A percentile compares a stretch with the other conserved stretches of the same genome.
Conservation (phyloP, 768 basidiomycete genomes). For the Floccularia luteovirens region DNA sequence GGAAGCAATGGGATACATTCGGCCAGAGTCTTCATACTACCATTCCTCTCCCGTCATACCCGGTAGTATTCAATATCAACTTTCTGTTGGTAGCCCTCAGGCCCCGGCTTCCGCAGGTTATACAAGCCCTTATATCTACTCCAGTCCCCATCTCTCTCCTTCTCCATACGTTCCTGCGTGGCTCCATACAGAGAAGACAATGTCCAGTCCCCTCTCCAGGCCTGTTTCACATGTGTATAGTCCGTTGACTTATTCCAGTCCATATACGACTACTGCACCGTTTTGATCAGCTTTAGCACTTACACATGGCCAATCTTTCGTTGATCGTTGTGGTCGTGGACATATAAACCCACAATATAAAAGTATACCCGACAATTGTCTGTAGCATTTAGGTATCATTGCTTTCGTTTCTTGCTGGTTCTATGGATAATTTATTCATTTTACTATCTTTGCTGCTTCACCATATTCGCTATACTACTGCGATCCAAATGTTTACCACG, state of each 20-base stretch:
- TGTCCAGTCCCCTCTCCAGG: constrained; percentile 11
- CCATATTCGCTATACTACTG: too few relatives aligned
- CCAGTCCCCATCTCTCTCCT: constrained; percentile 6
- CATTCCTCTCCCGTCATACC: constrained; percentile 17
- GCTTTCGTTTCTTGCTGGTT: too few relatives aligned
- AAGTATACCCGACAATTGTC: too few relatives aligned
- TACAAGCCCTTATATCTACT: constrained; percentile 20
- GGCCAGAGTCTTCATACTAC: constrained; percentile 11
- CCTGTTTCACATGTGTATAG: constrained; percentile 12
- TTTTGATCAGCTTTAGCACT: too few relatives aligned
- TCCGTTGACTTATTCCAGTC: constrained; percentile 2
- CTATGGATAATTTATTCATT: too few relatives aligned
- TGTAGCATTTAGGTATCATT: too few relatives aligned
- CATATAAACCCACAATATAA: too few relatives aligned
- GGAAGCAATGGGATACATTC: constrained; percentile 16
- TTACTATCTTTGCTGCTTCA: too few relatives aligned
- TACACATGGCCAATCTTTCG: too few relatives aligned
- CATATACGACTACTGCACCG: too few relatives aligned
- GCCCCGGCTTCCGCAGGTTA: neutral
- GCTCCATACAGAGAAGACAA: constrained; percentile 12
- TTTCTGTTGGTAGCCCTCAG: neutral
- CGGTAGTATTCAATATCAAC: constrained; percentile 12
- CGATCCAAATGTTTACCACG: too few relatives aligned
- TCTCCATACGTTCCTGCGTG: constrained; percentile 24
- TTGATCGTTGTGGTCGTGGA: too few relatives aligned